Conservation (phyloP, 2,329 filamentous ascomycete species). For the Exophiala calicioides region DNA sequence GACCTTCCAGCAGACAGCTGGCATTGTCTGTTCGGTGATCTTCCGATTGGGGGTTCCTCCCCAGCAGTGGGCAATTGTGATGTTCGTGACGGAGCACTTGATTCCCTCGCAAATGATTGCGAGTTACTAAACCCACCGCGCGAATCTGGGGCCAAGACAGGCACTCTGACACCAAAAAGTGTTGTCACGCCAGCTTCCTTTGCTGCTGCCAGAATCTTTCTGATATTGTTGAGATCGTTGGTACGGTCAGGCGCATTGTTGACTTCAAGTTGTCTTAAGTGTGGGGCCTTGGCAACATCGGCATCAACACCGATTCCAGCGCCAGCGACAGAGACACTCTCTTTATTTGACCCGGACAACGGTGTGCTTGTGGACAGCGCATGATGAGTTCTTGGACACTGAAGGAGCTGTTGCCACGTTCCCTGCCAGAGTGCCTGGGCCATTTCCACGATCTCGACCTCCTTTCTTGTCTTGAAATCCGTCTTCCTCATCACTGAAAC, state of each 20-base stretch:
- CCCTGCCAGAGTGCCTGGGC: constrained; percentile 15
- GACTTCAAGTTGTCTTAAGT: too few species aligned
- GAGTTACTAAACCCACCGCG: too few species aligned
- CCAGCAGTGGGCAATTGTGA: too few species aligned
- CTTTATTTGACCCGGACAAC: background rate
- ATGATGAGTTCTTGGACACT: constrained; percentile 20
- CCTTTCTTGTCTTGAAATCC: constrained; percentile 3
- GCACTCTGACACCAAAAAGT: background rate
- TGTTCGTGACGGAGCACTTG: too few species aligned
- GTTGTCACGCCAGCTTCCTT: too few species aligned
- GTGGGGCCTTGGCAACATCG: too few species aligned
- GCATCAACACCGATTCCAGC: too few species aligned
- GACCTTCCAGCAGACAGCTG: background rate
- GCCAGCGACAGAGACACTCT: background rate
- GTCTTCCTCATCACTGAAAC: constrained; percentile 9
- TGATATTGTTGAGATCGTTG: too few species aligned
- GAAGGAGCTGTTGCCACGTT: constrained; percentile 16
- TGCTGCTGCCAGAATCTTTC: too few species aligned
- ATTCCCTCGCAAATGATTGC: background rate
- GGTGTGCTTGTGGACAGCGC: background rate
- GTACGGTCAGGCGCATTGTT: too few species aligned
- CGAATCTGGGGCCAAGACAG: background rate
- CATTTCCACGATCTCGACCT: constrained; percentile 6
- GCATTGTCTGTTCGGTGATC: too few species aligned
- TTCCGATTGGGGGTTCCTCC: too few species aligned